Evolutionary conservation across 2,329 filamentous ascomycete genomes (phyloP), one percentile per base, ranked within the genome.

Genomic region (Immersiporthe knoxdaviesiana): DNA sequence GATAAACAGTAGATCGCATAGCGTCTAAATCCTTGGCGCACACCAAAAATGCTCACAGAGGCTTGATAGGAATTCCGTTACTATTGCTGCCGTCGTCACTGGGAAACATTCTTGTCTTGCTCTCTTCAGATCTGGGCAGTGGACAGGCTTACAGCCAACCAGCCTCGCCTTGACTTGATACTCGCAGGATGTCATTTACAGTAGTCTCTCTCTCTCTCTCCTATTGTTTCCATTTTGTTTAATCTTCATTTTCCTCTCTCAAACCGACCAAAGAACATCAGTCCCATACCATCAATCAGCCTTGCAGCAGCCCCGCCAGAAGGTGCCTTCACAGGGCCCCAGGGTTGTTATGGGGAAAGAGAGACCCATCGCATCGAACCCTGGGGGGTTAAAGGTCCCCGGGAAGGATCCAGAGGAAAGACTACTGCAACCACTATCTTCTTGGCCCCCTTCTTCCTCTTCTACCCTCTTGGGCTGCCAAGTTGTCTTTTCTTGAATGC

Each of bases 11-110:
- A 35, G 30, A 59, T 59, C 56, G 30, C 18, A 37, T 30, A 35
- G 56, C 56, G 56, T 59, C 32, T 59, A 59, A 30, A 59, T 59
- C 32, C 56, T 58, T 59, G 30, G n/a, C 56, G 5, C 56, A 32
- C 56, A 59, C n/a, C 30, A n/a, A 37, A 30, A 56, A 30, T 27
- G 52, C 52, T 30, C 52, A 56, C 50, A 54, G 12, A 18, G 44
- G 21, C 18, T 8, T 30, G 52, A 30, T 30, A 56, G 52, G 11
- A 18, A 56, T 16, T 18, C 14, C 14, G 16, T 18, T 27, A 30
- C 52, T 30, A n/a, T n/a, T n/a, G n/a, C n/a, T n/a, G n/a, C n/a
- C n/a, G 52, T 27, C 52, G 24, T 56, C 27, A 30, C 32, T 27
- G 24, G 27, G 52, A 18, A 56, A 11, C 32, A 18, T n/a, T 59